phyloP scores from a whole-genome alignment of 495 filamentous ascomycete genomes.

The Aspergillus olivimuriae region DNA sequence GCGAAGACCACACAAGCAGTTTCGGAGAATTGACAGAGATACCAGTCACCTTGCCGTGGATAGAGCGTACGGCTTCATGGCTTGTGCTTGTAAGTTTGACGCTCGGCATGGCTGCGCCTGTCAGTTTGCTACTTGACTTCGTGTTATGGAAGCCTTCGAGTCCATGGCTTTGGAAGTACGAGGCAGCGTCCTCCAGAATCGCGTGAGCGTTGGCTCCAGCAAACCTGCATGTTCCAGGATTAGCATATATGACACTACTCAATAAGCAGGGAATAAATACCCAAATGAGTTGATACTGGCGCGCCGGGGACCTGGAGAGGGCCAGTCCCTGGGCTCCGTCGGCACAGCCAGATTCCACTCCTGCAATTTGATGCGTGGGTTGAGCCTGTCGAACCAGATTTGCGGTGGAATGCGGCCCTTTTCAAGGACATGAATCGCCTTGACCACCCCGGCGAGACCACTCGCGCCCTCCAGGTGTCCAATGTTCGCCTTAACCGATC shows the following conservation, averaged over 20 bases:
- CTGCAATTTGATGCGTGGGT: slow-evolving; percentile 22
- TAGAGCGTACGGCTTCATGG: no score
- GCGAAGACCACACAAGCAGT: slow-evolving; percentile 16
- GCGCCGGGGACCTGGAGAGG: slow-evolving; percentile 20
- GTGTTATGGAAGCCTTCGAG: neutral
- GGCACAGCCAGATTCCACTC: slow-evolving; percentile 17
- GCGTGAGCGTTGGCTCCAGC: slow-evolving; percentile 59
- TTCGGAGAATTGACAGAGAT: no score
- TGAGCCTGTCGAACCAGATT: slow-evolving; percentile 20
- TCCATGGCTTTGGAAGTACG: neutral
- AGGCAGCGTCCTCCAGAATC: slow-evolving; percentile 34
- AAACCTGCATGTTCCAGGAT: no score
- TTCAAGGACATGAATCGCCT: slow-evolving; percentile 46
- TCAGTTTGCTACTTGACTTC: neutral
- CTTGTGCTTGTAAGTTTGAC: no score
- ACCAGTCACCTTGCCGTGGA: no score
- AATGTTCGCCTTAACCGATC: slow-evolving; percentile 45
- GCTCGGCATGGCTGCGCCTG: slow-evolving; percentile 5
- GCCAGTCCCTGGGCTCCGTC: slow-evolving; percentile 22
- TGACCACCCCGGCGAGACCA: slow-evolving; percentile 53
- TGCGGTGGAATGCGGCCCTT: slow-evolving; percentile 35
- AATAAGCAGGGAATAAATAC: no score
- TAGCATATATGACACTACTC: no score
- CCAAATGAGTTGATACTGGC: slow-evolving; percentile 62
- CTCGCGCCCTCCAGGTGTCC: slow-evolving; percentile 49